Base-by-base conservation (phyloP, 2,329 filamentous ascomycete species). In the Stachybotrys echinatus region DNA sequence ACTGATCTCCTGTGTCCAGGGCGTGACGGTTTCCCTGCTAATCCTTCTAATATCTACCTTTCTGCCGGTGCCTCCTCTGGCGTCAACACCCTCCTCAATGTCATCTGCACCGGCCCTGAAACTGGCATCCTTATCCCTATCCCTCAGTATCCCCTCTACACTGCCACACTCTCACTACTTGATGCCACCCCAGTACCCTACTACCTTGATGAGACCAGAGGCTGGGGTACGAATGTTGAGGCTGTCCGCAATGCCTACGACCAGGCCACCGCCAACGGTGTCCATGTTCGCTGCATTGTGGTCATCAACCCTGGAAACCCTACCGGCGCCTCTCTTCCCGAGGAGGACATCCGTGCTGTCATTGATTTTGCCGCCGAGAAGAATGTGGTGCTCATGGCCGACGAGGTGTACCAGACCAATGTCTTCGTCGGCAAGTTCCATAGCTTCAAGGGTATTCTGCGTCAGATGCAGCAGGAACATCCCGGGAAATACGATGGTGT, bases 401-500 rank as follows among this genome's bases (percentile, higher is more conserved):
- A 99, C 65, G 94, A 99, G 72, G 94, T 99, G 37, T 99, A 99
- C 81, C 94, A 99, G 74, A 97, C 94, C 65, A 99, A 99, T 71
- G 88, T 99, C 61, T 99, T 99, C 73, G 76, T 88, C 54, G 94
- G 94, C 69, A 80, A 92, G 67, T 99, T 99, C 77, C 84, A 89
- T 73, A 95, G 89, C 63, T 97, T 99, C 85, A 97, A 97, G 76
- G 84, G 88, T 61, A 84, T 87, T 39, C 81, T 99, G 47, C 83
- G 92, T 55, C 79, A 87, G 59, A 74, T 97, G 62, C 92, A 97
- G 70, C 77, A 86, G 68, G 80, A 86, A 65, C 71, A 77, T 42
- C 82, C 87, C 1, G 88, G 84, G 62, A 85, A 84, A 67, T 97
- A 90, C 73, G 88, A 95, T 70, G 69, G 81, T 58, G 76, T 99